Conservation (phyloP, 352 stramenopile species). For the Phytophthora syringae region DNA sequence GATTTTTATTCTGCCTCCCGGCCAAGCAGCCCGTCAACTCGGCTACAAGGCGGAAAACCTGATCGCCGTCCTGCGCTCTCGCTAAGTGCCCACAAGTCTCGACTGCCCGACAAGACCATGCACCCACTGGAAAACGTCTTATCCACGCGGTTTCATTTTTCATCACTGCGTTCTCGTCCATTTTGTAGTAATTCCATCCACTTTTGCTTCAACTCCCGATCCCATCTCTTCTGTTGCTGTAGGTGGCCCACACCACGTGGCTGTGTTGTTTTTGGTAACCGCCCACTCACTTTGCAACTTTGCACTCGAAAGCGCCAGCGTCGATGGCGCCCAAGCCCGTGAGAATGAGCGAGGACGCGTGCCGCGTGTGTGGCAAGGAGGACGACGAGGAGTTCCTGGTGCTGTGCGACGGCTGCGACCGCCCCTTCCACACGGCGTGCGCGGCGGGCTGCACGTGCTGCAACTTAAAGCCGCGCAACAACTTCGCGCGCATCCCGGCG, state of each 20-base stretch:
- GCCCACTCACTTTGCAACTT: constrained; percentile 18
- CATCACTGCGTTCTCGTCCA: constrained; percentile 10
- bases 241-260: constrained; percentile 26
- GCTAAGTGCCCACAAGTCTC: constrained; percentile 25
- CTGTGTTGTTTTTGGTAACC: constrained; percentile 23
- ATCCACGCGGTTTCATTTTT: constrained; percentile 13
- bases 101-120: no score
- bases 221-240: constrained; percentile 13
- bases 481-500: constrained; percentile 74
- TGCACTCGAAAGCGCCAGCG: constrained; percentile 4
- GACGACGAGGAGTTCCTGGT: constrained; percentile 82
- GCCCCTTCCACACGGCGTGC: constrained; percentile 77
- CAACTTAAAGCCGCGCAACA: constrained; percentile 77
- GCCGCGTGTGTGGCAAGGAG: constrained; percentile 79
- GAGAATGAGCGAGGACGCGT: constrained; percentile 76
- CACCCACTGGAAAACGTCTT: constrained; percentile 7
- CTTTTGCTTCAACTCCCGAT: no score
- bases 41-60: constrained; percentile 78
- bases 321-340: constrained; percentile 37
- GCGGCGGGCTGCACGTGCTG: constrained; percentile 81
- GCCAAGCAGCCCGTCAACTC: constrained; percentile 60
- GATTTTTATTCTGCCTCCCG: constrained; percentile 78
- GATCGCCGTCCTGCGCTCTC: constrained; percentile 69
- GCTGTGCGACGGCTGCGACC: constrained; percentile 84
- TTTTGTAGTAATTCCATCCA: constrained; percentile 3